phyloP scores from a whole-genome alignment of 352 stramenopile species.

The Aphanomyces invadans region DNA sequence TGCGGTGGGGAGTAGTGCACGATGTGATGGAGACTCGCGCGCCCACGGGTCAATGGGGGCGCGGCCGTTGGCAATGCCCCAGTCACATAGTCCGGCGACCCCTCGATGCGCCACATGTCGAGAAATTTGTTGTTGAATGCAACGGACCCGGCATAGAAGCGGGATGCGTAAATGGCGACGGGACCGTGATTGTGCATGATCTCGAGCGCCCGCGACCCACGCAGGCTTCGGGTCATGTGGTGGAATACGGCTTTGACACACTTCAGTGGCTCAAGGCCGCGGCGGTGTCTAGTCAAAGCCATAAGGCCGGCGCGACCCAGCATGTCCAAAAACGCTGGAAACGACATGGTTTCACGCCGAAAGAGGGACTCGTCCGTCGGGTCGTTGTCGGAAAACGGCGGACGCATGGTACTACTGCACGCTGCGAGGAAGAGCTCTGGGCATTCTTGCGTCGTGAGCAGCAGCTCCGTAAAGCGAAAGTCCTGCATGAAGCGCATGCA shows the following conservation, averaged over 20 bases:
- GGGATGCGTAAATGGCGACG: slow-evolving; percentile 51
- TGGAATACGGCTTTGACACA: slow-evolving; percentile 73
- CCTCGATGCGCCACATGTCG: slow-evolving; percentile 74
- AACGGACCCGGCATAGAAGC: slow-evolving; percentile 64
- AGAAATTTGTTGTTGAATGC: slow-evolving; percentile 76
- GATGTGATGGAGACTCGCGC: slow-evolving; percentile 12
- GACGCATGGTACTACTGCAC: slow-evolving; percentile 31
- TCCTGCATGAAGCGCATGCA: slow-evolving; percentile 71
- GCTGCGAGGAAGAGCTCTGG: slow-evolving; percentile 62
- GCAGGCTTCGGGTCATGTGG: slow-evolving; percentile 59
- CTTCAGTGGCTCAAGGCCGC: slow-evolving; percentile 12
- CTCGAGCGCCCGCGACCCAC: slow-evolving; percentile 46
- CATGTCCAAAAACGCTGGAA: slow-evolving; percentile 60
- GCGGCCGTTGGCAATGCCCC: slow-evolving; percentile 12
- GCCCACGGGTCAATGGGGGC: neutral
- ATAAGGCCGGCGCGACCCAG: slow-evolving; percentile 47
- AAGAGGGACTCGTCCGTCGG: slow-evolving; percentile 9
- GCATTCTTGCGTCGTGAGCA: slow-evolving; percentile 58
- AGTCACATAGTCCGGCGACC: slow-evolving; percentile 64
- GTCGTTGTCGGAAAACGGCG: slow-evolving; percentile 20
- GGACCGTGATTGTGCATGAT: slow-evolving; percentile 64
- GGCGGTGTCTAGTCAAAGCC: slow-evolving; percentile 40
- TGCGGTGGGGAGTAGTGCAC: neutral
- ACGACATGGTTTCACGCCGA: slow-evolving; percentile 47
- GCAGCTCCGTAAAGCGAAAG: slow-evolving; percentile 60